Evolutionary conservation across 805 yeast species (phyloP).

Genomic region (Saitoella complicata): DNA sequence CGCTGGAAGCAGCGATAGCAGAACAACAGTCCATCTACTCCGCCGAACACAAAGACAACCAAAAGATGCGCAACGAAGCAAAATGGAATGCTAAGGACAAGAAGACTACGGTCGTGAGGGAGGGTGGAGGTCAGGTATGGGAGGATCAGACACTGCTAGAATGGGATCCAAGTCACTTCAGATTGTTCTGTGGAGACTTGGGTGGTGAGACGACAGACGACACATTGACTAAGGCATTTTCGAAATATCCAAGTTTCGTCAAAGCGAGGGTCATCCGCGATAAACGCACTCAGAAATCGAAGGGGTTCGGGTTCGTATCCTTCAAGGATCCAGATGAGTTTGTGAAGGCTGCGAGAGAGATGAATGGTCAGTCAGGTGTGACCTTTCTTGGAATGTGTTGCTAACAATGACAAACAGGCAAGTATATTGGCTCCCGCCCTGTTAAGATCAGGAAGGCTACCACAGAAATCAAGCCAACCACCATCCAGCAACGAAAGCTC

Average conservation of each 20-base stretch:
- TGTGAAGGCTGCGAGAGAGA: constrained; percentile 51
- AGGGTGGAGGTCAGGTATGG: constrained; percentile 34
- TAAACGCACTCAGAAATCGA: constrained; percentile 29
- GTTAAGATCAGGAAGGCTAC: constrained; percentile 48
- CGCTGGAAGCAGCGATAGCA: constrained; percentile 8
- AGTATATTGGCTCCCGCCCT: constrained; percentile 60
- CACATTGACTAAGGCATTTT: constrained; percentile 38
- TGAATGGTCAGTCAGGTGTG: constrained; percentile 31
- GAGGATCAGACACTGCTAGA: constrained; percentile 32
- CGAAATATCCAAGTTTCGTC: constrained; percentile 34
- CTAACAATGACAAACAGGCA: constrained; percentile 19
- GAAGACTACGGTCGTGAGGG: constrained; percentile 22
- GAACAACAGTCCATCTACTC: constrained; percentile 9
- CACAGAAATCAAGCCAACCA: no score
- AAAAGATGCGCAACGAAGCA: background rate
- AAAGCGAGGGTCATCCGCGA: constrained; percentile 48
- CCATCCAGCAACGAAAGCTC: no score
- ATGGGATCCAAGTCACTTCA: constrained; percentile 58
- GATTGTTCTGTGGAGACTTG: constrained; percentile 60
- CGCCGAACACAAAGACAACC: constrained; percentile 2
- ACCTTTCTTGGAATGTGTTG: no score
- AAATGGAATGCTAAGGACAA: background rate
- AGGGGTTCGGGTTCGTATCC: constrained; percentile 64
- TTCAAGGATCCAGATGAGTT: constrained; percentile 52
- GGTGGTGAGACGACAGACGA: constrained; percentile 52